Evolutionary conservation across 371 early-diverging fungal species (phyloP), one percentile per base, ranked within the genome.

Genomic region (Mortierella sp.): DNA sequence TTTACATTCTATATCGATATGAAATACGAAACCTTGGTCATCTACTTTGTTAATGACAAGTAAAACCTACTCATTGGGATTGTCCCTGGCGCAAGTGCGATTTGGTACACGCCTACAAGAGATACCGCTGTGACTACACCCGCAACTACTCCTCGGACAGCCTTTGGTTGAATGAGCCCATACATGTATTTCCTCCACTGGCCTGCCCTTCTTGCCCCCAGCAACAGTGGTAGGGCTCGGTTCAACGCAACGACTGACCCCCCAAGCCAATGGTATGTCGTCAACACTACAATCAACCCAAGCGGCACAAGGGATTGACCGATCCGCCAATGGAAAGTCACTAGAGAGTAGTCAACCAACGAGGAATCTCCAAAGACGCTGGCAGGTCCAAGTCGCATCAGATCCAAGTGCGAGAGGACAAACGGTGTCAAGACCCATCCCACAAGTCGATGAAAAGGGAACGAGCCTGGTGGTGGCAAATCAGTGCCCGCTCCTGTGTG

Each of bases 361-460:
- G 79, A 63, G 2, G 79, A 77, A 47, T 77, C 79, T 1, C 72
- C 72, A 15, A 77, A 44, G 29, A 58, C 50, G 25, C 62, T 28
- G 19, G 65, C 12, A 2, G 79, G 79, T 1, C 37, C 26, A 4
- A 57, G 9, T 4, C 79, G 79, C 63, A 62, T 57, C 43, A 25
- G 23, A 18, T 58, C 28, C 66, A 61, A 25, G 23, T 77, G 79
- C 4, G 57, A 66, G 1, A 77, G 19, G 1, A 72, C 73, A 6
- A 72, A 1, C 0, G 79, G 79, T 2, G 64, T 52, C 48, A 77
- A 30, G 19, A 68, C 7, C 79, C 79, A 77, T 26, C 73, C 79
- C 14, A 55, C 60, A 15, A 72, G 50, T n/a, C 79, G 79, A 25
- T 77, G 69, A n/a, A 60, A 76, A 14, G 76, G 68, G 58, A 76